Evolutionary conservation across 2,329 filamentous ascomycete species (phyloP).

Genomic region (Penicillium hesseltinei): DNA sequence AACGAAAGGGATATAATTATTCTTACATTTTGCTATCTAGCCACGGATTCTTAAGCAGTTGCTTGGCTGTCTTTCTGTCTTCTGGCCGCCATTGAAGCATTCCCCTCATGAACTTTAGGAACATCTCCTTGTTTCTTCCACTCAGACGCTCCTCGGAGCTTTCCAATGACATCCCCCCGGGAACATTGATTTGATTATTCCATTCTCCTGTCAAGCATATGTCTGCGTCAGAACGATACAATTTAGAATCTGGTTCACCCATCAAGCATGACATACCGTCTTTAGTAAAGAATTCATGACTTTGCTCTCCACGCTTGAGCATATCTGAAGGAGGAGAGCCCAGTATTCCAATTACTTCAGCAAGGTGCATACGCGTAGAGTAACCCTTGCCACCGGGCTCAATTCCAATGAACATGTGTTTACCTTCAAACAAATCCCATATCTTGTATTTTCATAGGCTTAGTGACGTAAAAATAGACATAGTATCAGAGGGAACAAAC

Average conservation of each 20-base stretch:
- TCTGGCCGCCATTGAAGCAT: slow-evolving; percentile 20
- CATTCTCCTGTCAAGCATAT: slow-evolving; percentile 8
- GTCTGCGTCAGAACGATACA: background rate
- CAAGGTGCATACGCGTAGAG: slow-evolving; percentile 46
- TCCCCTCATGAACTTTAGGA: slow-evolving; percentile 11
- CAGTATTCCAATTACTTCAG: slow-evolving; percentile 47
- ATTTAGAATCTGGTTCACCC: background rate
- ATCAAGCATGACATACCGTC: slow-evolving; percentile 28
- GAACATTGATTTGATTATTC: slow-evolving; percentile 9
- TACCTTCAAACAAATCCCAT: slow-evolving; percentile 51
- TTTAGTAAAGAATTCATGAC: slow-evolving; percentile 43
- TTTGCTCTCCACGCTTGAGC: slow-evolving; percentile 33
- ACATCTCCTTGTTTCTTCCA: slow-evolving; percentile 15
- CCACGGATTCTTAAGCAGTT: slow-evolving; percentile 14
- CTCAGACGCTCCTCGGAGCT: slow-evolving; percentile 3
- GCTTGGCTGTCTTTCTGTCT: slow-evolving; percentile 17
- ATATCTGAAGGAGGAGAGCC: slow-evolving; percentile 43
- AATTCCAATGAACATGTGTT: slow-evolving; percentile 21
- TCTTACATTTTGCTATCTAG: background rate
- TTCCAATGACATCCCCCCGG: background rate
- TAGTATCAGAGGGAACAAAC: slow-evolving; percentile 30
- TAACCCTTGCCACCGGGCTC: slow-evolving; percentile 37
- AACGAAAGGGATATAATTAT: background rate
- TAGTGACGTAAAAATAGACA: background rate
- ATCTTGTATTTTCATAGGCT: slow-evolving; percentile 30